Percentiles rank a stretch among this genome's conserved stretches.
phyloP scores from a whole-genome alignment of 169 alveolate species.

The Plasmodium malariae region DNA sequence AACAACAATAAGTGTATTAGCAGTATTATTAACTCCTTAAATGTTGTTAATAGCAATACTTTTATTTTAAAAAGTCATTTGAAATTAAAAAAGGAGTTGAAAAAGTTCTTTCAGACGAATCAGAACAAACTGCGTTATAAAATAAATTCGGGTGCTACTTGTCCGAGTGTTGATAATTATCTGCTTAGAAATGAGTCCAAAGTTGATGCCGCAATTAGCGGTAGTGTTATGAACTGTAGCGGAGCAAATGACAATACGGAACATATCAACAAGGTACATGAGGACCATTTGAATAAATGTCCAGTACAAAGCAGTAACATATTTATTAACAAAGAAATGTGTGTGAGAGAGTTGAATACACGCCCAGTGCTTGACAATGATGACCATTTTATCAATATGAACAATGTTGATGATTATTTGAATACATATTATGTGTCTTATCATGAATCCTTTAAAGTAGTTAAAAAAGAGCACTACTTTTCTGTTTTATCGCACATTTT shows the following conservation, averaged over 20 bases:
- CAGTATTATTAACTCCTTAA: conserved; percentile 15
- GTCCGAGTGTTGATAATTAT: no score
- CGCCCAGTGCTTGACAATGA: neutral
- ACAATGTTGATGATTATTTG: conserved; percentile 40
- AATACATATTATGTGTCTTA: conserved; percentile 57
- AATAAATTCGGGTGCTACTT: neutral
- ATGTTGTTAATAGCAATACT: conserved; percentile 27
- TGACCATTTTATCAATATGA: conserved; percentile 30
- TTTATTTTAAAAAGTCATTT: conserved; percentile 46
- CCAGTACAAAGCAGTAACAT: neutral
- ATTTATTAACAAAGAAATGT: neutral
- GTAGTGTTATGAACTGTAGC: no score
- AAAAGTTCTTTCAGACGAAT: conserved; percentile 24
- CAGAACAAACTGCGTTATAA: conserved; percentile 20
- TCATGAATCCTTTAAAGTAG: conserved; percentile 41
- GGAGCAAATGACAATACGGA: no score
- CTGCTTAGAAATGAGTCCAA: no score
- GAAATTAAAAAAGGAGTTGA: conserved; percentile 27
- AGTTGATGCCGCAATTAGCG: no score
- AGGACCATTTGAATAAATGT: conserved; percentile 10
- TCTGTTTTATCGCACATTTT: conserved; percentile 54
- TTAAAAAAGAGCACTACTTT: conserved; percentile 33
- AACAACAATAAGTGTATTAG: neutral
- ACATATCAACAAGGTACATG: no score
- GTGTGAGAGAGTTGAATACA: neutral